Evolutionary conservation across 2,329 filamentous ascomycete species (phyloP), one percentile per base, ranked within the genome.

Genomic region (Xylaria sp.): DNA sequence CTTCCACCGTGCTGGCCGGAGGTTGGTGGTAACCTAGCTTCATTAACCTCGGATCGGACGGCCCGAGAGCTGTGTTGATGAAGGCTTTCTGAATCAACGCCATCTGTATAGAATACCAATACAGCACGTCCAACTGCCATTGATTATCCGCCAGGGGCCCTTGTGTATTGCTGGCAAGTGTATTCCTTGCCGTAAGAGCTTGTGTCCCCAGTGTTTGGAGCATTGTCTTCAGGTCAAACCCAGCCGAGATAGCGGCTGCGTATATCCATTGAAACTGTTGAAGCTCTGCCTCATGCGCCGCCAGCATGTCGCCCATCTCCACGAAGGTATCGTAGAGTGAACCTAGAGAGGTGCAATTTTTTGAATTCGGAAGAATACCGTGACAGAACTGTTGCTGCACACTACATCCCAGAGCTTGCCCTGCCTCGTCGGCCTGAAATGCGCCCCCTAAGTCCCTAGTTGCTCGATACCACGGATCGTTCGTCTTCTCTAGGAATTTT

Each of bases 201-300:
- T 31, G 42, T 42, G 17, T 53, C 38, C 58, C 56, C 5, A 44
- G 2, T 15, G 62, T 13, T 6, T 51, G 23, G 20, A 64, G n/a
- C 5, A 40, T 46, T 5, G 20, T 15, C 58, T 46, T 23, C 17
- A 42, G 13, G 6, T 51, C 44, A 23, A 46, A 23, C 1, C 44
- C 44, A 3, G 44, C 44, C 3, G 44, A 46, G 9, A 46, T 46
- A 5, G 44, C 44, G 23, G 44, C 44, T 46, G 44, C 4, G 44
- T 46, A 46, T 23, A 46, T 46, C 44, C 44, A 46, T 46, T 46
- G 44, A n/a, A 46, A 46, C 44, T n/a, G 44, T 10, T 46, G 44
- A 10, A 46, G 44, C n/a, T 46, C 44, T 11, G 3, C 44, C n/a
- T 46, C 44, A 4, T 46, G n/a, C 9, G 20, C 44, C 3, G n/a